phyloP scores from a whole-genome alignment of 352 stramenopile species.

The Globisporangium perplexum region DNA sequence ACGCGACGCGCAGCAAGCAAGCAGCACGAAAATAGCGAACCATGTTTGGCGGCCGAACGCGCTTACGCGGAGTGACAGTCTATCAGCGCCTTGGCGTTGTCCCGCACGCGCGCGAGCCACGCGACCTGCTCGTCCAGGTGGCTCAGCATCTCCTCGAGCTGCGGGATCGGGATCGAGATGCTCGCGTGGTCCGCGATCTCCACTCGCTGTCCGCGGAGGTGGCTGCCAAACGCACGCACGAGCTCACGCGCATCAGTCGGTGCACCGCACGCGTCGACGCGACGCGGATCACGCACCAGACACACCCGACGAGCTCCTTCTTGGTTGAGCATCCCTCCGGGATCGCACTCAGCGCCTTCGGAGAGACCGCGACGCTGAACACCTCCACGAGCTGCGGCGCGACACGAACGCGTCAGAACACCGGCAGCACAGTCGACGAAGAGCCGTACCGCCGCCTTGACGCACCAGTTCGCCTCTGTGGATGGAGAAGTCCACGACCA shows the following conservation, averaged over 20 bases:
- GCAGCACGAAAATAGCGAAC: too few species aligned
- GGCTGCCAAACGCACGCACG: constrained; percentile 24
- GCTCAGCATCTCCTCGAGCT: constrained; percentile 73
- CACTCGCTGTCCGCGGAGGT: constrained; percentile 67
- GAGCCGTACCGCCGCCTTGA: neutral
- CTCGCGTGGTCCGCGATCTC: constrained; percentile 77
- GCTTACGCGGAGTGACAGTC: too few species aligned
- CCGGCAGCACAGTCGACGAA: neutral
- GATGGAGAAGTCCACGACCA: constrained; percentile 83
- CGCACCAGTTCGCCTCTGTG: constrained; percentile 70
- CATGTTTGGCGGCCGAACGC: too few species aligned
- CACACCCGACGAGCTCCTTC: constrained; percentile 74
- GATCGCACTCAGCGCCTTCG: constrained; percentile 48
- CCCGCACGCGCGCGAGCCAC: constrained; percentile 58
- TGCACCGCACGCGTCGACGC: neutral
- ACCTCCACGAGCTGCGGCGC: constrained; percentile 63
- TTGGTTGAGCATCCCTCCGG: constrained; percentile 60
- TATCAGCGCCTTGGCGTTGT: constrained; percentile 69
- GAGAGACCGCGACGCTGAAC: constrained; percentile 50
- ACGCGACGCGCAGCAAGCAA: too few species aligned
- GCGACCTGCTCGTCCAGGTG: constrained; percentile 60
- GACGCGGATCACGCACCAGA: constrained; percentile 45
- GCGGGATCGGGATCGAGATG: constrained; percentile 58
- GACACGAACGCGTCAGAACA: neutral
- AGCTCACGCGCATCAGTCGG: neutral